A percentile compares a stretch with the other conserved stretches of the same genome.
Evolutionary conservation across 306 rosid species (phyloP).

Genomic region (Quercus suber): DNA sequence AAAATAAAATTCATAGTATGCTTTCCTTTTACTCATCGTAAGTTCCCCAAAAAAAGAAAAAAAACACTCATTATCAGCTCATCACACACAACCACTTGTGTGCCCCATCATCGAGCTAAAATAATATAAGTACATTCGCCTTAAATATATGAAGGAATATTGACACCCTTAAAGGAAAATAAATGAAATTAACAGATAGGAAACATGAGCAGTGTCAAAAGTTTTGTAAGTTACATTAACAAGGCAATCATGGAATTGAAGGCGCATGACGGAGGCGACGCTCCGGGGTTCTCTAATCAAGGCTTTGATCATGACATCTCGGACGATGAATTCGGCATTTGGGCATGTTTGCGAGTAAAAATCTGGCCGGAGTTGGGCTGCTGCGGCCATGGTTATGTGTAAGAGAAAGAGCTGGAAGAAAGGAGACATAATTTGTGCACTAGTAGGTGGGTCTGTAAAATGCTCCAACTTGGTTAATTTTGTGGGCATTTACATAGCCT

Average conservation of each 20-base stretch:
- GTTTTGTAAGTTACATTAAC: constrained; percentile 43
- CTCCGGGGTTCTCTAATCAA: constrained; percentile 61
- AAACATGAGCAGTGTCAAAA: not conserved
- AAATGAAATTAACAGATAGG: not conserved
- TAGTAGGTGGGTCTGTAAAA: not conserved
- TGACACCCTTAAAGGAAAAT: not conserved
- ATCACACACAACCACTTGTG: not conserved
- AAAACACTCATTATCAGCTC: no score
- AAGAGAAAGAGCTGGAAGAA: constrained; percentile 27
- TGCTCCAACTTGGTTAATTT: not conserved
- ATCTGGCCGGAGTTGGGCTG: constrained; percentile 47
- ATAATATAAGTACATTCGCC: not conserved
- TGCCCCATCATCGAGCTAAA: not conserved
- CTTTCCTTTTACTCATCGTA: no score
- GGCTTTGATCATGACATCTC: constrained; percentile 62
- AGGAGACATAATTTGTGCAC: constrained; percentile 11
- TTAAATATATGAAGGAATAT: not conserved
- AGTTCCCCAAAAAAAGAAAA: no score
- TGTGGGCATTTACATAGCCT: not conserved
- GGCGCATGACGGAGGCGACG: constrained; percentile 86
- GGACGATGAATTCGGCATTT: constrained; percentile 49
- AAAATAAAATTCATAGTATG: no score
- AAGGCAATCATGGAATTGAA: constrained; percentile 89
- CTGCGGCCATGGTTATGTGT: constrained; percentile 13
- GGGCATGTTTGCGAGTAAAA: constrained; percentile 57